Percentiles rank a stretch among this genome's conserved stretches.
Conservation (phyloP, 2,329 filamentous ascomycete species). For the Aurifilum marmelostoma region DNA sequence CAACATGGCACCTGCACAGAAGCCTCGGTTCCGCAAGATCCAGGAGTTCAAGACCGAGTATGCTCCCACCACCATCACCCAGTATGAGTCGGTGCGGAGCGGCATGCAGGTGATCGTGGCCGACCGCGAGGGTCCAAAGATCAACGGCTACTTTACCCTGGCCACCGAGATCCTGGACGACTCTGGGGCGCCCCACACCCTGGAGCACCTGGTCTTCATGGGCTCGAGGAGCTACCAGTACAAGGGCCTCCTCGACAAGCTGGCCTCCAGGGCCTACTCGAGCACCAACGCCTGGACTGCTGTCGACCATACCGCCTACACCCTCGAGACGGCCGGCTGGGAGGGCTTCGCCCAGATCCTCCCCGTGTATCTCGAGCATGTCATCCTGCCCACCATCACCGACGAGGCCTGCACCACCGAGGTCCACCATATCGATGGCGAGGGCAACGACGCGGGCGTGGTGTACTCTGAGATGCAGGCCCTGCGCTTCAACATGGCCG, state of each 20-base stretch:
- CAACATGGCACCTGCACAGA: constrained; percentile 59
- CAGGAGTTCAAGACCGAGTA: constrained; percentile 90
- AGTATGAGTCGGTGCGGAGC: constrained; percentile 94
- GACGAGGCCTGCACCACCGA: constrained; percentile 94
- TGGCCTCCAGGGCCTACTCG: constrained; percentile 91
- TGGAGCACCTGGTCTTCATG: constrained; percentile 86
- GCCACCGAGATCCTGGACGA: constrained; percentile 98
- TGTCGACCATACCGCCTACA: constrained; percentile 95
- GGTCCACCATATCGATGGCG: constrained; percentile 92
- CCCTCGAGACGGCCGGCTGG: constrained; percentile 93
- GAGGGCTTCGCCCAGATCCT: constrained; percentile 94
- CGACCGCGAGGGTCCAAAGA: constrained; percentile 90
- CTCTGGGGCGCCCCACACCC: constrained; percentile 85
- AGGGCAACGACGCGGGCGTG: constrained; percentile 92
- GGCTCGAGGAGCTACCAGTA: constrained; percentile 92
- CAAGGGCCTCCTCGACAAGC: constrained; percentile 92
- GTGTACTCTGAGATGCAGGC: constrained; percentile 99
- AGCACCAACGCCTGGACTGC: constrained; percentile 97
- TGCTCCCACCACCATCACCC: constrained; percentile 83
- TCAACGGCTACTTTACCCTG: constrained; percentile 91
- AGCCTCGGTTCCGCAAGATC: constrained; percentile 75
- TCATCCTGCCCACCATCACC: constrained; percentile 87
- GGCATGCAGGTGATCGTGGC: constrained; percentile 94
- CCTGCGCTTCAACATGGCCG: constrained; percentile 79
- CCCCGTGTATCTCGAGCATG: constrained; percentile 92